Conservation (phyloP, 352 stramenopile genomes). For the Aphanomyces astaci region DNA sequence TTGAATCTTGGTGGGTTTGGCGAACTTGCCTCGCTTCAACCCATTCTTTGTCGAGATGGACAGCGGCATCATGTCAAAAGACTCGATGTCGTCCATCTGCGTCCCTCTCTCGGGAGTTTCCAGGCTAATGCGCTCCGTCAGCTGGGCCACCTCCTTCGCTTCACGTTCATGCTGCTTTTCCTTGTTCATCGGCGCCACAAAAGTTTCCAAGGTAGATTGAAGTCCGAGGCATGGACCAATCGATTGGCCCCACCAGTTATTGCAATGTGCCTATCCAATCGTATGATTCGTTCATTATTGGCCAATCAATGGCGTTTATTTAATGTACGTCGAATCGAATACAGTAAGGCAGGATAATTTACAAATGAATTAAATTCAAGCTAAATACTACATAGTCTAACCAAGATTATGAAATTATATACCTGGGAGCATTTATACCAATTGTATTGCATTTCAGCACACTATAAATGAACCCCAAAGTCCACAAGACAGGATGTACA, state of each 20-base stretch:
- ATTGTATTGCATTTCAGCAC: too few species aligned
- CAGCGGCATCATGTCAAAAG: slow-evolving; percentile 79
- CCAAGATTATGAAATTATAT: too few species aligned
- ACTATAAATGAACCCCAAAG: too few species aligned
- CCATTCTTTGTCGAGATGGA: slow-evolving; percentile 66
- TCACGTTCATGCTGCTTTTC: slow-evolving; percentile 58
- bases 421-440: too few species aligned
- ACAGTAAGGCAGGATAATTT: too few species aligned
- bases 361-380: too few species aligned
- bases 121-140: slow-evolving; percentile 55
- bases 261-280: not conserved
- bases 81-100: slow-evolving; percentile 61
- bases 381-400: too few species aligned
- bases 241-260: slow-evolving; percentile 16
- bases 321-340: not conserved
- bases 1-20: slow-evolving; percentile 86
- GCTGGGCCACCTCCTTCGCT: slow-evolving; percentile 50
- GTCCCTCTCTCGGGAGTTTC: slow-evolving; percentile 69
- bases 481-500: not conserved
- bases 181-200: slow-evolving; percentile 8
- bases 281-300: not conserved
- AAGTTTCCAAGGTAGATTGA: slow-evolving; percentile 2
- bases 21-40: slow-evolving; percentile 68
- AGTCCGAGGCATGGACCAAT: slow-evolving; percentile 5
- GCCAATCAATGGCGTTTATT: not conserved